phyloP scores from a whole-genome alignment of 1,284 basidiomycete species.

The Rhizopogon parksii region DNA sequence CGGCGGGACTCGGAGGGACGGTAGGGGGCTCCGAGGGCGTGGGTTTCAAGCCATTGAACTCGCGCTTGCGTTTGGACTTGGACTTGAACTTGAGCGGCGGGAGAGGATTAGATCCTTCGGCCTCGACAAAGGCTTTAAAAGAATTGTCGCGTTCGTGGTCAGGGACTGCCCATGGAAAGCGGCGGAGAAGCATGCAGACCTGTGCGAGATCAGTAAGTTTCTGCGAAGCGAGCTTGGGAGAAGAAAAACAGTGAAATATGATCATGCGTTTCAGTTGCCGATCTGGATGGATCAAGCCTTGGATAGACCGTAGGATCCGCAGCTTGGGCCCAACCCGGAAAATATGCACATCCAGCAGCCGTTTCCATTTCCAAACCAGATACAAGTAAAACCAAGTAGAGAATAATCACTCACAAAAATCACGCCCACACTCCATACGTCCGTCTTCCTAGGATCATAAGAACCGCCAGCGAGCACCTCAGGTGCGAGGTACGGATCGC shows the following conservation, averaged over 20 bases:
- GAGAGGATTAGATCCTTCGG: constrained; percentile 32
- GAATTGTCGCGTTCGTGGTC: constrained; percentile 90
- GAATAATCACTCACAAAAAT: constrained; percentile 70
- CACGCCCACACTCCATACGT: constrained; percentile 98
- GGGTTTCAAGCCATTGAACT: background rate
- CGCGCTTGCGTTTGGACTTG: constrained; percentile 1
- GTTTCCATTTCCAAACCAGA: background rate
- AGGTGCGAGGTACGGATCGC: constrained; percentile 96
- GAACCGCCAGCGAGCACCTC: constrained; percentile 67
- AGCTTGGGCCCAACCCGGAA: background rate
- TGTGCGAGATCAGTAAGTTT: constrained; percentile 15
- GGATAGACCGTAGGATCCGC: too few relatives aligned
- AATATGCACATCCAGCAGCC: background rate
- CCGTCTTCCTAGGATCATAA: constrained; percentile 96
- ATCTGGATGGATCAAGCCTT: background rate
- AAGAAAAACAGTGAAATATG: background rate
- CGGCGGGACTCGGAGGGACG: background rate
- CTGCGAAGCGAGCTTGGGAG: constrained; percentile 1
- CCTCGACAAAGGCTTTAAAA: constrained; percentile 87
- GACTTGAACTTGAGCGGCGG: constrained; percentile 16
- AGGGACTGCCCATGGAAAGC: constrained; percentile 99
- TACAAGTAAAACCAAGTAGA: background rate
- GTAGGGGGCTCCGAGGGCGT: background rate
- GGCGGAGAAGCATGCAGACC: constrained; percentile 89
- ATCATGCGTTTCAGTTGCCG: background rate